Evolutionary conservation across 495 filamentous ascomycete species (phyloP).

Genomic region (Neurospora sp.): DNA sequence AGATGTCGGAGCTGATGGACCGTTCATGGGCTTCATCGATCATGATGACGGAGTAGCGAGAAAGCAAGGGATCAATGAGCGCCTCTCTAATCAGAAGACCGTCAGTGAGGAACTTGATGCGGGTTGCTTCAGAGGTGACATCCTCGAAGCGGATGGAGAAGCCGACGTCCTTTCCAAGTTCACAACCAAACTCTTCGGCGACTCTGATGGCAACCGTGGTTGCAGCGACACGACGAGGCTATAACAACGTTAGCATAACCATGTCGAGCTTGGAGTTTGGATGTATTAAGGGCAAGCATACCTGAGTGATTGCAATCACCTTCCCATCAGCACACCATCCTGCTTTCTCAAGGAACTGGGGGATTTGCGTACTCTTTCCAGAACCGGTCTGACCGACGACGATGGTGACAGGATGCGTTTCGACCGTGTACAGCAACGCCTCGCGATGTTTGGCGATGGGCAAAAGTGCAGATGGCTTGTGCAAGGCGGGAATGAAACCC

Average conservation of each 20-base stretch:
- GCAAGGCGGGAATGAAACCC: conserved; percentile 62
- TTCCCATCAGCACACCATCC: conserved; percentile 82
- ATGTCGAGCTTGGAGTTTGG: not conserved
- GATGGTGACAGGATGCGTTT: conserved; percentile 69
- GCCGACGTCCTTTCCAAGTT: conserved; percentile 88
- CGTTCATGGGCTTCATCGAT: conserved; percentile 97
- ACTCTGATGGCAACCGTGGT: conserved; percentile 86
- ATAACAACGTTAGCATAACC: conserved; percentile 10
- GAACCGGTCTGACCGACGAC: conserved; percentile 87
- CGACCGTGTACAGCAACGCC: conserved; percentile 63
- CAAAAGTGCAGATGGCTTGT: conserved; percentile 66
- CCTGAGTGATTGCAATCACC: conserved; percentile 83
- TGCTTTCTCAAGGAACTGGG: conserved; percentile 76
- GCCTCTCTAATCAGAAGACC: conserved; percentile 90
- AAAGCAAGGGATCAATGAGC: conserved; percentile 83
- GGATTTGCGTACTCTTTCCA: conserved; percentile 84
- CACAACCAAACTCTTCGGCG: conserved; percentile 85
- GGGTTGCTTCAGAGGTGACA: conserved; percentile 74
- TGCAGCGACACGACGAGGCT: conserved; percentile 89
- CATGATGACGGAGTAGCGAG: conserved; percentile 95
- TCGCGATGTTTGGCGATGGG: conserved; percentile 70
- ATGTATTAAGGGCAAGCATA: conserved; percentile 25
- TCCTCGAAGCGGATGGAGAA: conserved; percentile 97
- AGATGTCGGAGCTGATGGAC: conserved; percentile 85
- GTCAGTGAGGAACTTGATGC: conserved; percentile 95